These are phyloP conservation scores for Metschnikowia colocasiae DNA, from an alignment of 805 yeast species.

Conservation along the genomic window DNA sequence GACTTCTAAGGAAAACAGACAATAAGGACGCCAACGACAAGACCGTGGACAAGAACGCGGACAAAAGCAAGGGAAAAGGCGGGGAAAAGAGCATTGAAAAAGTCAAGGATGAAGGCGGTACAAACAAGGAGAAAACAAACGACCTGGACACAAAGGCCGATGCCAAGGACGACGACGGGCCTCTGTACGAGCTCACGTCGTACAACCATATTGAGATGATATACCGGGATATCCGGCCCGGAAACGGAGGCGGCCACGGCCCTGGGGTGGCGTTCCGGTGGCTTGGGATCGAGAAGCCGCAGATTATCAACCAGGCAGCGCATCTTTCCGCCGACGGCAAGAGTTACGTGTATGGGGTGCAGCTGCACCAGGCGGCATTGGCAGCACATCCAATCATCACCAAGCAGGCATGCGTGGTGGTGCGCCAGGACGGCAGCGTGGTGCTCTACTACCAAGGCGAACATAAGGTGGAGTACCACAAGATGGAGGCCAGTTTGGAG, in stretches of 20 bases:
- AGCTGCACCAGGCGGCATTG: conserved; percentile 57
- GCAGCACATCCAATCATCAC: conserved; percentile 64
- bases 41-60: background rate
- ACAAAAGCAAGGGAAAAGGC: background rate
- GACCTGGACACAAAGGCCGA: background rate
- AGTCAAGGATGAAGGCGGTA: background rate
- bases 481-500: conserved; percentile 26
- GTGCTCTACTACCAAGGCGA: conserved; percentile 62
- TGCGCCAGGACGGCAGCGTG: conserved; percentile 60
- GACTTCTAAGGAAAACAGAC: conserved; percentile 20
- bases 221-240: conserved; percentile 36
- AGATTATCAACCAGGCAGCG: conserved; percentile 59
- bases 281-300: conserved; percentile 70
- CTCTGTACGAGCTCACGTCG: conserved; percentile 41
- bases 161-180: conserved; percentile 20
- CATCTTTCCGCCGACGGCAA: conserved; percentile 21
- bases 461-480: conserved; percentile 55
- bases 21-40: background rate
- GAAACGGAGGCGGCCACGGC: conserved; percentile 7
- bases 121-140: background rate
- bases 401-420: conserved; percentile 66
- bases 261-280: conserved; percentile 54
- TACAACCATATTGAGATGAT: conserved; percentile 47
- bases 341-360: conserved; percentile 51
- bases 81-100: background rate